Percentiles rank a stretch among this genome's conserved stretches.
Conservation (phyloP, 148 eudicot species). For the Dianthus caryophyllus region DNA sequence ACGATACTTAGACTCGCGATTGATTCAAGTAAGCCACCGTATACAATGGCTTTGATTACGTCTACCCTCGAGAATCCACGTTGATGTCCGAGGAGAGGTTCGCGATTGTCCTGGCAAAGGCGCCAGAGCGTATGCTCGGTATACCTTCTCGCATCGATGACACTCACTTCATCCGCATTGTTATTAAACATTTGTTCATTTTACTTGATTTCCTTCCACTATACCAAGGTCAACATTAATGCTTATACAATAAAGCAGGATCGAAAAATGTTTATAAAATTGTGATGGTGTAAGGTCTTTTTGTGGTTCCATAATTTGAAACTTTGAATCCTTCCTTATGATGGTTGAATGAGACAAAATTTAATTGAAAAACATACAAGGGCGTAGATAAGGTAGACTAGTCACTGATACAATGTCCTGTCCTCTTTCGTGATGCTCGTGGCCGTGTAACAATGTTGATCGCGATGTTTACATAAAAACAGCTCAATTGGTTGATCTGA, state of each 20-base stretch:
- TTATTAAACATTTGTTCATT: background rate
- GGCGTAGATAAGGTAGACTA: background rate
- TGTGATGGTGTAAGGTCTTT: too few species aligned
- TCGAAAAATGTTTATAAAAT: background rate
- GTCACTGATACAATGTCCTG: conserved; percentile 6
- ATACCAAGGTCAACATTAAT: background rate
- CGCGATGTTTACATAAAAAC: too few species aligned
- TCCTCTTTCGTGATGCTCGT: conserved; percentile 1
- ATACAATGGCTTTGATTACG: conserved; percentile 67
- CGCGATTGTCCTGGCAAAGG: conserved; percentile 13
- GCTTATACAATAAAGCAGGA: background rate
- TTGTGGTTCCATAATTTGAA: background rate
- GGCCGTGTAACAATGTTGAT: background rate
- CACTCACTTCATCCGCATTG: conserved; percentile 17
- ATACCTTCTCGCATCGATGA: conserved; percentile 16
- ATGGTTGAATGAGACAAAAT: conserved; percentile 3
- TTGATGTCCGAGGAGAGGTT: background rate
- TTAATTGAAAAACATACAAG: background rate
- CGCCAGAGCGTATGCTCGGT: too few species aligned
- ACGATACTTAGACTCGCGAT: conserved; percentile 76
- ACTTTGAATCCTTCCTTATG: background rate
- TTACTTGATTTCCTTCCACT: background rate
- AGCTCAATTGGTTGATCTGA: too few species aligned
- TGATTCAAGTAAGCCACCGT: conserved; percentile 75
- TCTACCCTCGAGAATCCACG: conserved; percentile 39